These are phyloP conservation scores for Talaromyces liani DNA, from an alignment of 495 filamentous ascomycete genomes.

Conservation along the genomic window DNA sequence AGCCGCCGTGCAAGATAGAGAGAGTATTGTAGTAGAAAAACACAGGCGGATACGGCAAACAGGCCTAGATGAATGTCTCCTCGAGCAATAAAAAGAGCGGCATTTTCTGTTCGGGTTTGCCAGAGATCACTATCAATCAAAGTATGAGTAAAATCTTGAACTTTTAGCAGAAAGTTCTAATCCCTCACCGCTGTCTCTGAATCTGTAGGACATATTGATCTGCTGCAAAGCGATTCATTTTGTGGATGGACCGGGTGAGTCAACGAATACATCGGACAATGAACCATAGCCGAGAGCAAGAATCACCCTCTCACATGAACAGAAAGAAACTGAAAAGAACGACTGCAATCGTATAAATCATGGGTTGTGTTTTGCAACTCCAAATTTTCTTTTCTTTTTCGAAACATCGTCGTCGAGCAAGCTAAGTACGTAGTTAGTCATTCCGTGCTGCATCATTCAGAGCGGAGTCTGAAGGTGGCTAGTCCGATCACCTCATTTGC, in stretches of 20 bases:
- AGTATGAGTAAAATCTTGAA: neutral
- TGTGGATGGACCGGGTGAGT: neutral
- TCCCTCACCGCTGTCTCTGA: neutral
- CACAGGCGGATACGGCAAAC: constrained; percentile 8
- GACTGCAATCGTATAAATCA: neutral
- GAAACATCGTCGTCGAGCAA: neutral
- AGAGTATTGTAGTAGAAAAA: constrained; percentile 5
- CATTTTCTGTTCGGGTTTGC: constrained; percentile 13
- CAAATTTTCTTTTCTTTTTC: neutral
- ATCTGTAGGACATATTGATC: neutral
- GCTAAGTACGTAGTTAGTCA: neutral
- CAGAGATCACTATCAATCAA: constrained; percentile 12
- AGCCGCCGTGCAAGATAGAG: neutral
- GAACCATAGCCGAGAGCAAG: neutral
- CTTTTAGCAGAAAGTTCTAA: neutral
- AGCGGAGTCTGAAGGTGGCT: neutral
- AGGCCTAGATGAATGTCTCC: constrained; percentile 15
- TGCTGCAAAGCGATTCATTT: neutral
- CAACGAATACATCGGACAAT: neutral
- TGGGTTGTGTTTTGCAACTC: neutral
- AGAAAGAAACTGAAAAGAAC: neutral
- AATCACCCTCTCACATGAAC: neutral
- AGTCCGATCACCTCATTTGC: neutral
- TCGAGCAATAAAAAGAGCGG: constrained; percentile 13
- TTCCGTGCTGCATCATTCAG: neutral